phyloP scores from a whole-genome alignment of 140 eudicot species.

The Oenanthe javanica region DNA sequence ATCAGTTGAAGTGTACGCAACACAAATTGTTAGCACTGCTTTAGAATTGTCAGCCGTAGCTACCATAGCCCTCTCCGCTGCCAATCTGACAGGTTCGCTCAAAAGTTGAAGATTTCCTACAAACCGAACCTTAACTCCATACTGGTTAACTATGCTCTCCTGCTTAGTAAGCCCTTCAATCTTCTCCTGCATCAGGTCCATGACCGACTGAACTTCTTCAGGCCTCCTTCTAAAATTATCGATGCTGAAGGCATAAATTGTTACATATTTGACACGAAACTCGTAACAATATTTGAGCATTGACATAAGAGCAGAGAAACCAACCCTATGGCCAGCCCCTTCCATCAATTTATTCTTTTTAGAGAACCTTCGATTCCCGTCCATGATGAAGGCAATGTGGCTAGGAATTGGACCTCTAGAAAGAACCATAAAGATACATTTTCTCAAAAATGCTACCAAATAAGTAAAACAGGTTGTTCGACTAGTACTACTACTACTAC shows the following conservation, averaged over 20 bases:
- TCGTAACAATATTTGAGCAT: constrained; percentile 53
- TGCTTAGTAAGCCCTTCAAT: constrained; percentile 42
- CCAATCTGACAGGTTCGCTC: constrained; percentile 35
- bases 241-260: constrained; percentile 64
- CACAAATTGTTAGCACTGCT: constrained; percentile 43
- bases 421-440: constrained; percentile 42
- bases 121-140: constrained; percentile 50
- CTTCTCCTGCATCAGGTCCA: constrained; percentile 54
- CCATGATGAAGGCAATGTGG: constrained; percentile 72
- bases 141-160: constrained; percentile 47
- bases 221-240: constrained; percentile 57
- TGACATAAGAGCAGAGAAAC: constrained; percentile 46
- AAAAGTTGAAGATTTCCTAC: constrained; percentile 47
- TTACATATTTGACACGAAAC: constrained; percentile 41
- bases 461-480: constrained; percentile 20
- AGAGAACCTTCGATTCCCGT: constrained; percentile 64
- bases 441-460: constrained; percentile 32
- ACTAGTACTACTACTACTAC: background rate
- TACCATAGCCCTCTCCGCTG: constrained; percentile 58
- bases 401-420: constrained; percentile 42
- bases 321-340: constrained; percentile 54
- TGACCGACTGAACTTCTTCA: constrained; percentile 49
- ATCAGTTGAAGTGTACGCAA: constrained; percentile 58
- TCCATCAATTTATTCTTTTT: constrained; percentile 41
- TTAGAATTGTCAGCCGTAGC: constrained; percentile 45